A percentile compares a stretch with the other conserved stretches of the same genome.
phyloP scores from a whole-genome alignment of 768 basidiomycete species.

The Neoboletus subvelutipes region DNA sequence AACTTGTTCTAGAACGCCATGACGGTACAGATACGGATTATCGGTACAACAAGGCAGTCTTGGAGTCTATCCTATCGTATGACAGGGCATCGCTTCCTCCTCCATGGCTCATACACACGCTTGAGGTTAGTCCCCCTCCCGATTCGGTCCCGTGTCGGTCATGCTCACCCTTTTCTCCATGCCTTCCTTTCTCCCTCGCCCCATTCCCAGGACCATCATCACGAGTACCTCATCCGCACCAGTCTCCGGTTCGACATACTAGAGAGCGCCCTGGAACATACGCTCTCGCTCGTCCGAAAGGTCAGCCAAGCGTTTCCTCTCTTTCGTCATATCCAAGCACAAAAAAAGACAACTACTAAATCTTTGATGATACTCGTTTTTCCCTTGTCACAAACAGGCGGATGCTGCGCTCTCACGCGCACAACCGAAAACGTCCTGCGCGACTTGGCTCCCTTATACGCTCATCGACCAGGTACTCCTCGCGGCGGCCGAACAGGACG shows the following conservation, averaged over 20 bases:
- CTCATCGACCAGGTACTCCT: constrained; percentile 80
- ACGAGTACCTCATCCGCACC: constrained; percentile 79
- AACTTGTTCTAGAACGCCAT: constrained; percentile 73
- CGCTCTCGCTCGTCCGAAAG: constrained; percentile 68
- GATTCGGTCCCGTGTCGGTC: neutral
- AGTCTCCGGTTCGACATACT: constrained; percentile 79
- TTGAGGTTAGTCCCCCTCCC: constrained; percentile 52
- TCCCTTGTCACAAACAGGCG: constrained; percentile 37
- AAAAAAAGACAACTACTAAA: constrained; percentile 1
- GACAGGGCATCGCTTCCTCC: constrained; percentile 66
- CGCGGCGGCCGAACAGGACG: constrained; percentile 55
- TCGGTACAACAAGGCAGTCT: constrained; percentile 70
- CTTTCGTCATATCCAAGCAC: neutral
- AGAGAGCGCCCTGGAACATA: constrained; percentile 72
- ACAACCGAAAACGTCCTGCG: constrained; percentile 51
- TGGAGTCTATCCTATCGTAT: constrained; percentile 73
- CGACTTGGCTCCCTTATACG: constrained; percentile 81
- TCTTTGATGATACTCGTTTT: constrained; percentile 2
- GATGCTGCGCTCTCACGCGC: constrained; percentile 53
- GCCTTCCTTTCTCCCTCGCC: neutral
- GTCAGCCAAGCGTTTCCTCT: constrained; percentile 40
- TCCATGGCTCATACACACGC: constrained; percentile 75
- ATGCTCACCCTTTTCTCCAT: neutral
- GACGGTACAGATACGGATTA: constrained; percentile 71
- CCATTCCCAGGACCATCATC: constrained; percentile 55